A percentile compares a stretch with the other conserved stretches of the same genome.
Evolutionary conservation across 345 rosid species (phyloP).

Genomic region (Eucalyptus pauciflora): DNA sequence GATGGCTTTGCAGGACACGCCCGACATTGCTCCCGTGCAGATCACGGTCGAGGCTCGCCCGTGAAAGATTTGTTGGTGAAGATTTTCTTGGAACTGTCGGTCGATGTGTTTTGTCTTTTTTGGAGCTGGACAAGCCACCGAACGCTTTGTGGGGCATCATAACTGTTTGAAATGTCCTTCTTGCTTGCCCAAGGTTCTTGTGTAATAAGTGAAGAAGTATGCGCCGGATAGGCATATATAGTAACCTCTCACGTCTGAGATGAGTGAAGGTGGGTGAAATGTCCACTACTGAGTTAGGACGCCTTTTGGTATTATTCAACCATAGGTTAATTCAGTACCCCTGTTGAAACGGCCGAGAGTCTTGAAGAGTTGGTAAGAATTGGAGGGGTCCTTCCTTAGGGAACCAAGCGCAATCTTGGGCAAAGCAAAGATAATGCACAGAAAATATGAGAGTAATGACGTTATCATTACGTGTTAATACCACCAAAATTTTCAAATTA

Average conservation of each 20-base stretch:
- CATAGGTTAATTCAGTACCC: no score
- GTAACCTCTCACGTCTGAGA: no score
- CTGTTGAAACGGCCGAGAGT: not conserved
- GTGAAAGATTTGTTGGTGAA: not conserved
- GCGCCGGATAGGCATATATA: no score
- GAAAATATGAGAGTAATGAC: not conserved
- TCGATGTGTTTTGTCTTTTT: not conserved
- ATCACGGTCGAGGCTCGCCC: not conserved
- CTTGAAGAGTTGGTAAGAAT: not conserved
- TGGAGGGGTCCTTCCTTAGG: not conserved
- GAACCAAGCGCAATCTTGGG: not conserved
- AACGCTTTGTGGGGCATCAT: not conserved
- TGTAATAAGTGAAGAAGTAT: no score
- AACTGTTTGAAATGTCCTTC: not conserved
- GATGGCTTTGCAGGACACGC: slow-evolving; percentile 38
- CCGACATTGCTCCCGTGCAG: slow-evolving; percentile 16
- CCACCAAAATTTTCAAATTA: no score
- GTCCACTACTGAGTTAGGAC: no score
- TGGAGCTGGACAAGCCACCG: not conserved
- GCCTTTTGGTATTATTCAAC: fast-evolving
- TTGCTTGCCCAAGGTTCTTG: not conserved
- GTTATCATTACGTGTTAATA: no score
- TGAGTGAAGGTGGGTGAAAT: no score
- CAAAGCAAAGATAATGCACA: not conserved
- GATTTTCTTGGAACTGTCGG: not conserved